Conservation (phyloP, 1,284 basidiomycete genomes). For the Leccinum pachyderme region DNA sequence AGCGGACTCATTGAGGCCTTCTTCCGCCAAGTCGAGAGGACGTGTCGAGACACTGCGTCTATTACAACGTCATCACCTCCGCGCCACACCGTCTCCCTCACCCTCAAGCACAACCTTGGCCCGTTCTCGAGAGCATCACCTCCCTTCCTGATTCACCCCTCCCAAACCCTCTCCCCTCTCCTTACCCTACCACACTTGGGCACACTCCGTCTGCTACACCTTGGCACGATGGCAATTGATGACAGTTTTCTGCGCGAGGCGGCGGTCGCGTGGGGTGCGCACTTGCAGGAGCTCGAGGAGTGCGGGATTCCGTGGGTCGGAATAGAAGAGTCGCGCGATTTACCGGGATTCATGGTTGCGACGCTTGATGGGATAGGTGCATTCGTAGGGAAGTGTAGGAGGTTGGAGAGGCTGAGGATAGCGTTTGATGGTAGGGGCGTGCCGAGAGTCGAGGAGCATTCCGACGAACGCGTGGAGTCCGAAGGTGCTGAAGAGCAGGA, state of each 20-base stretch:
- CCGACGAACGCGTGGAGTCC: background rate
- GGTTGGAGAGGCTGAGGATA: conserved; percentile 18
- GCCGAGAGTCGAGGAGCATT: background rate
- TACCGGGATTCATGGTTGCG: conserved; percentile 13
- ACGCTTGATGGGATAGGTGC: conserved; percentile 26
- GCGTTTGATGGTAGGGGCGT: conserved; percentile 25
- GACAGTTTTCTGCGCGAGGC: conserved; percentile 27
- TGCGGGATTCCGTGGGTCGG: conserved; percentile 29
- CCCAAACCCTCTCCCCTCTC: conserved; percentile 23
- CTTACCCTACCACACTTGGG: conserved; percentile 21
- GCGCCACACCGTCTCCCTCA: conserved; percentile 18
- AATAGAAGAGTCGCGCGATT: conserved; percentile 16
- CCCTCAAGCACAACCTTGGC: conserved; percentile 28
- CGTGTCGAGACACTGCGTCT: conserved; percentile 8
- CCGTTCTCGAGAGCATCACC: conserved; percentile 13
- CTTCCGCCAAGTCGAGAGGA: conserved; percentile 20
- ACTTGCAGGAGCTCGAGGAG: conserved; percentile 28
- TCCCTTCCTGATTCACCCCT: conserved; percentile 26
- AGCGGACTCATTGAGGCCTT: conserved; percentile 25
- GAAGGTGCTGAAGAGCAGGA: background rate
- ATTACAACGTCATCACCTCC: background rate
- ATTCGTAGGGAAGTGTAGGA: conserved; percentile 20
- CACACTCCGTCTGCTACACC: conserved; percentile 24
- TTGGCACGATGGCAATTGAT: conserved; percentile 29
- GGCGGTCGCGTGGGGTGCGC: conserved; percentile 25